Base-by-base conservation (phyloP, 1,284 basidiomycete genomes). In the Tilletia indica region DNA sequence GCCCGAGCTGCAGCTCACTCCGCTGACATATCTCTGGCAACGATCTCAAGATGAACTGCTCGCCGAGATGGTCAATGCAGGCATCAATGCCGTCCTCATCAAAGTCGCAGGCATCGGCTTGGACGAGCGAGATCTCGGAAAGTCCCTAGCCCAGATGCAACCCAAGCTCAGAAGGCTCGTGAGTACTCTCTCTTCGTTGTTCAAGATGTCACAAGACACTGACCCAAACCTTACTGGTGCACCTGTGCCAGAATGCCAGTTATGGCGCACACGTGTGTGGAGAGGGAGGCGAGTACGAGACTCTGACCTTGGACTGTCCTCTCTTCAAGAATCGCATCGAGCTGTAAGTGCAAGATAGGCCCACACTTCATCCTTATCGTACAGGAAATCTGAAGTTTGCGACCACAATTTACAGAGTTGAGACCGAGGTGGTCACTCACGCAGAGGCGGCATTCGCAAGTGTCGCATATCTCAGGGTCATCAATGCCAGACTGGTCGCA, bases 211-310 rank as follows among this genome's bases (percentile, higher is more conserved):
- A 68, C 4, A 12, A 3, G 6, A 47, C 21, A 31, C 42, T 58
- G 34, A 58, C 25, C 58, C 25, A 31, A 45, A 14, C 42, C 14
- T 64, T 39, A 58, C 48, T 58, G 9, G 12, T 19, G 39, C 38
- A 25, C 36, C 14, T 8, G 9, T 8, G 21, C 3, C 76, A 94
- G 92, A 92, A 95, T 83, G 80, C 86, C 3, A 85, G 89, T 58
- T 99, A 96, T 80, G 94, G 94, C 0, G 91, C 92, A 0, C 97
- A 99, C 84, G 89, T 97, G 0, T 97, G 95, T 75, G 97, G 97
- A 3, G 97, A 99, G 86, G 97, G 97, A 2, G 97, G 97, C 1
- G 97, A 99, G 86, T 99, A 98, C 84, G 97, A 99, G 85, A 93
- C 92, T 0, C 86, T 98, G 71, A 97, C 96, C 0, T 86, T 96